These are phyloP conservation scores for Pneumocystis wakefieldiae DNA, from an alignment of 1,139 yeast species.

Conservation along the genomic window DNA sequence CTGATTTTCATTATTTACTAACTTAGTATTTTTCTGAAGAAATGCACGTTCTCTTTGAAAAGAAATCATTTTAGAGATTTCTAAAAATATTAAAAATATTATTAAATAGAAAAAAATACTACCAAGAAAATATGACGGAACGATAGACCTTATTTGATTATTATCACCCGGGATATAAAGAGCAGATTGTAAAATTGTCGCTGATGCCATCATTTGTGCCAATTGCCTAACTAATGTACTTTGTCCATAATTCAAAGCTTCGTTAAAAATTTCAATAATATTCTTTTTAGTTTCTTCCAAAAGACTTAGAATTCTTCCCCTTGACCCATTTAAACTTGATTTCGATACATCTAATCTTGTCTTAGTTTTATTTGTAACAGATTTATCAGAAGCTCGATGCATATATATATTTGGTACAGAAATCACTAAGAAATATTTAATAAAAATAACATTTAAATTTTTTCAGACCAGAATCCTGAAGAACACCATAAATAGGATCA, in stretches of 20 bases:
- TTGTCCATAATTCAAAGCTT: neutral
- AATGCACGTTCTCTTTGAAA: neutral
- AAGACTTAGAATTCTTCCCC: neutral
- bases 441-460: neutral
- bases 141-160: neutral
- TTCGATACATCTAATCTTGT: neutral
- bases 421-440: neutral
- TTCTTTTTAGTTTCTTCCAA: conserved; percentile 1
- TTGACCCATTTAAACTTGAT: neutral
- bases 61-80: neutral
- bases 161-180: neutral
- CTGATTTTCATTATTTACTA: neutral
- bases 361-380: neutral
- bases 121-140: neutral
- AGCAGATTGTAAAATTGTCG: neutral
- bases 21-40: neutral
- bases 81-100: neutral
- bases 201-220: neutral
- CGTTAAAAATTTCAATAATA: neutral
- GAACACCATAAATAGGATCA: neutral
- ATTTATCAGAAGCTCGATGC: neutral
- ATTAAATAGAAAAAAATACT: neutral
- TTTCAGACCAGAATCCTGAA: neutral
- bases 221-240: neutral
- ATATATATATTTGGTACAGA: neutral